phyloP scores from a whole-genome alignment of 352 stramenopile genomes.

The Phytophthora capsici region DNA sequence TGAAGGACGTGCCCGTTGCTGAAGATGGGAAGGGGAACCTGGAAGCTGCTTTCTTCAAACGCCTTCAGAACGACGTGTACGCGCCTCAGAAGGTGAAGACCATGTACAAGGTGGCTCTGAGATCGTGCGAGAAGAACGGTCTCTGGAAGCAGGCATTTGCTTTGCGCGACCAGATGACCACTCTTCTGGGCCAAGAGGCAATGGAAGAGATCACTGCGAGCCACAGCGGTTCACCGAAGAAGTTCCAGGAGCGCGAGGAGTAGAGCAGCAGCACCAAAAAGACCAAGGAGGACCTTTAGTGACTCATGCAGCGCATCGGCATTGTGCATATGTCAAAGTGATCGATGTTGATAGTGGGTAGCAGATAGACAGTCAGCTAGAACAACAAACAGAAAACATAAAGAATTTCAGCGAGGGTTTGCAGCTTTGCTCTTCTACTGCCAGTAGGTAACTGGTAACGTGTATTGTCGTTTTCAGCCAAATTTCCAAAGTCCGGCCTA shows the following conservation, averaged over 20 bases:
- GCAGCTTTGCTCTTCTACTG: too few species aligned
- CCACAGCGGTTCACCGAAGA: slow-evolving; percentile 14
- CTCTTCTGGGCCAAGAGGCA: slow-evolving; percentile 45
- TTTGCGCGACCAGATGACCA: slow-evolving; percentile 53
- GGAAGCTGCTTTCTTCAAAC: slow-evolving; percentile 27
- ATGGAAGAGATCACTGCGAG: slow-evolving; percentile 36
- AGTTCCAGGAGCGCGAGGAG: slow-evolving; percentile 21
- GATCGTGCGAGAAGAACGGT: slow-evolving; percentile 54
- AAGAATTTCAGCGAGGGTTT: too few species aligned
- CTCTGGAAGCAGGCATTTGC: slow-evolving; percentile 67
- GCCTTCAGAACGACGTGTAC: slow-evolving; percentile 29
- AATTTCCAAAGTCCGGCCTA: too few species aligned
- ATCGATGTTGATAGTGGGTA: slow-evolving; percentile 10
- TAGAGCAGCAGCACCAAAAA: slow-evolving; percentile 21
- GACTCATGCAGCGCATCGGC: slow-evolving; percentile 2
- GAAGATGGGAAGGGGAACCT: slow-evolving; percentile 40
- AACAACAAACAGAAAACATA: slow-evolving; percentile 2
- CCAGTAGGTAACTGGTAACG: too few species aligned
- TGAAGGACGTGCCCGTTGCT: slow-evolving; percentile 32
- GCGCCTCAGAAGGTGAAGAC: slow-evolving; percentile 55
- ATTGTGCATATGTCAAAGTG: slow-evolving; percentile 2
- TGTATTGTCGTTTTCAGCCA: too few species aligned
- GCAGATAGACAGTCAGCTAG: slow-evolving; percentile 18
- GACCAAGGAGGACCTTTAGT: slow-evolving; percentile 8
- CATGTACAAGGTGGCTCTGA: slow-evolving; percentile 64